These are phyloP conservation scores for Orychophragmus violaceus DNA, from an alignment of 345 rosid species.

Conservation along the genomic window DNA sequence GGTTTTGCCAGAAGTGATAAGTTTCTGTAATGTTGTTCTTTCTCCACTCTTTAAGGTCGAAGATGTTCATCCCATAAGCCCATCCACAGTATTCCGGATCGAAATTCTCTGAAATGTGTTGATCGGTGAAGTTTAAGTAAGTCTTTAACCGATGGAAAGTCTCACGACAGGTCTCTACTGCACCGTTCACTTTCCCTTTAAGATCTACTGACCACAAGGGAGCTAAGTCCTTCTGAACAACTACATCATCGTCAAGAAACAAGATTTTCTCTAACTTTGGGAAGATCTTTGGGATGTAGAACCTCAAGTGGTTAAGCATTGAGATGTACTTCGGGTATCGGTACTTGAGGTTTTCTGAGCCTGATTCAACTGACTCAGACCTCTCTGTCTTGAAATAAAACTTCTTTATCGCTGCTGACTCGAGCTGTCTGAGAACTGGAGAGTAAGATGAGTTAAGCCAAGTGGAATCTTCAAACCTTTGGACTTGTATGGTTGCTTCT, in stretches of 20 bases:
- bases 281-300: slow-evolving; percentile 49
- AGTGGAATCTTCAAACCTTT: slow-evolving; percentile 37
- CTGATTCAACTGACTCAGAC: slow-evolving; percentile 27
- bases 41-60: slow-evolving; percentile 56
- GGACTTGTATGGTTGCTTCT: slow-evolving; percentile 44
- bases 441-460: slow-evolving; percentile 47
- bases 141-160: slow-evolving; percentile 47
- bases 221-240: slow-evolving; percentile 58
- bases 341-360: slow-evolving; percentile 32
- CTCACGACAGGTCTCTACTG: slow-evolving; percentile 55
- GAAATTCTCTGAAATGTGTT: slow-evolving; percentile 32
- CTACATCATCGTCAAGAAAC: slow-evolving; percentile 65
- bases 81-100: slow-evolving; percentile 56
- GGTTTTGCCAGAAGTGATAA: slow-evolving; percentile 42
- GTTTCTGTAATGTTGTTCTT: slow-evolving; percentile 37
- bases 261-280: slow-evolving; percentile 53
- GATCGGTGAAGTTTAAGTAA: slow-evolving; percentile 57
- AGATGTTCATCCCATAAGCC: slow-evolving; percentile 74
- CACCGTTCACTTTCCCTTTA: slow-evolving; percentile 70
- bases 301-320: slow-evolving; percentile 57
- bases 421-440: slow-evolving; percentile 43
- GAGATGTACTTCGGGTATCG: slow-evolving; percentile 54
- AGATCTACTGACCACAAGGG: slow-evolving; percentile 42
- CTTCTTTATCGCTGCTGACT: slow-evolving; percentile 29
- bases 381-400: slow-evolving; percentile 36